Evolutionary conservation across 2,329 filamentous ascomycete genomes (phyloP).

Genomic region (Blastomyces silverae): DNA sequence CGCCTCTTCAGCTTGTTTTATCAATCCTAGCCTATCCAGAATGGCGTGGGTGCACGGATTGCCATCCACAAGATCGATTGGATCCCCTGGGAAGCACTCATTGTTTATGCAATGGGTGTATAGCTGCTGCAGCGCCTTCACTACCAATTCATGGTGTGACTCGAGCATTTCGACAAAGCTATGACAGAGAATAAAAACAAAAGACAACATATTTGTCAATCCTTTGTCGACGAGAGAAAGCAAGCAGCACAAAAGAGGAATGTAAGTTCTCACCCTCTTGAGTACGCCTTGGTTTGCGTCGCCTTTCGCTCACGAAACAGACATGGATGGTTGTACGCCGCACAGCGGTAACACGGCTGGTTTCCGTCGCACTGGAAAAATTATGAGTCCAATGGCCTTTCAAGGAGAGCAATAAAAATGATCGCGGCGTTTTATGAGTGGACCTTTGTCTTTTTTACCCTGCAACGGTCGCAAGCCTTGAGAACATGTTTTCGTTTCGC

Average conservation of each 20-base stretch:
- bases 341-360: slow-evolving; percentile 41
- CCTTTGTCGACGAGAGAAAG: background rate
- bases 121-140: slow-evolving; percentile 39
- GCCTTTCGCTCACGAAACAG: slow-evolving; percentile 41
- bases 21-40: slow-evolving; percentile 38
- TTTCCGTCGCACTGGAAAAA: slow-evolving; percentile 39
- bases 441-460: slow-evolving; percentile 43
- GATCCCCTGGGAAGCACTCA: slow-evolving; percentile 40
- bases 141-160: slow-evolving; percentile 39
- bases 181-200: slow-evolving; percentile 9
- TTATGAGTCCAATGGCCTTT: slow-evolving; percentile 16
- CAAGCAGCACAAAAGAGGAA: slow-evolving; percentile 4
- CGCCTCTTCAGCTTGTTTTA: slow-evolving; percentile 40
- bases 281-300: slow-evolving; percentile 41
- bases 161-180: slow-evolving; percentile 44
- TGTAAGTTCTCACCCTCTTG: slow-evolving; percentile 33
- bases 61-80: slow-evolving; percentile 37
- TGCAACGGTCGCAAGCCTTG: slow-evolving; percentile 42
- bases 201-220: slow-evolving; percentile 14
- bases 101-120: slow-evolving; percentile 40
- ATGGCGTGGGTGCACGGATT: slow-evolving; percentile 41
- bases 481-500: slow-evolving; percentile 42
- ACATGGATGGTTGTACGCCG: slow-evolving; percentile 40
- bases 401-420: background rate
- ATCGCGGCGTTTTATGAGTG: slow-evolving; percentile 19